Evolutionary conservation across 2,329 filamentous ascomycete species (phyloP).

Genomic region (Pseudogymnoascus sp.): DNA sequence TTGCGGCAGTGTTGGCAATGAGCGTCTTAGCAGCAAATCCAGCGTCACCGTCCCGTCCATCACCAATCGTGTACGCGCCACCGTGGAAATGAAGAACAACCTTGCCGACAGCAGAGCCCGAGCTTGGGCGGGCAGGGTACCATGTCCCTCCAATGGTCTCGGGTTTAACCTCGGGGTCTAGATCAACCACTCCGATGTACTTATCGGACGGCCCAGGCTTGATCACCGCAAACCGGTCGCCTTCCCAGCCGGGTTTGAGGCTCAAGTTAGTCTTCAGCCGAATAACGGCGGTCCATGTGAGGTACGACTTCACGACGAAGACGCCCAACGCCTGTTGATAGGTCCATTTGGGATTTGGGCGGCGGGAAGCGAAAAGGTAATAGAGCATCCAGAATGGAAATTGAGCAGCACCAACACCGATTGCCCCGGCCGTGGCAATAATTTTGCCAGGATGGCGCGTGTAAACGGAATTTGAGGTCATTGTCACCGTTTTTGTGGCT

Average conservation of each 20-base stretch:
- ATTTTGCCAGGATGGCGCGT: not conserved
- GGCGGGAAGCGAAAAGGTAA: not conserved
- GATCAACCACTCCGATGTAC: constrained; percentile 3
- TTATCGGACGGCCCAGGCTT: not conserved
- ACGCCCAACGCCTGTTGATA: not conserved
- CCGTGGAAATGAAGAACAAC: constrained; percentile 43
- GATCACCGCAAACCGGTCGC: not conserved
- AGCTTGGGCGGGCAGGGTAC: constrained; percentile 19
- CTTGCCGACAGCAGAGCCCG: constrained; percentile 9
- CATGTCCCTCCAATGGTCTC: constrained; percentile 27
- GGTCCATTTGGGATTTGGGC: not conserved
- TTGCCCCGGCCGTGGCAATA: not conserved
- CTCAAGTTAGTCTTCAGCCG: not conserved
- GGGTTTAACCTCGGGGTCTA: constrained; percentile 13
- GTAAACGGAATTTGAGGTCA: not conserved
- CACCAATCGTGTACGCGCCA: constrained; percentile 40
- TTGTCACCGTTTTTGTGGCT: not conserved
- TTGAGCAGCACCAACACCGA: not conserved
- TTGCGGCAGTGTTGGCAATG: constrained; percentile 31
- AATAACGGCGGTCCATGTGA: not conserved
- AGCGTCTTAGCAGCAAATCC: constrained; percentile 31
- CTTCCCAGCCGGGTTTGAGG: not conserved
- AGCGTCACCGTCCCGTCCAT: constrained; percentile 32
- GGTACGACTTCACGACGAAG: not conserved
- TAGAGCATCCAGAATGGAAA: constrained; percentile 1